Base-by-base conservation (phyloP, 202 grass and related monocot species). In the Panicum virgatum region DNA sequence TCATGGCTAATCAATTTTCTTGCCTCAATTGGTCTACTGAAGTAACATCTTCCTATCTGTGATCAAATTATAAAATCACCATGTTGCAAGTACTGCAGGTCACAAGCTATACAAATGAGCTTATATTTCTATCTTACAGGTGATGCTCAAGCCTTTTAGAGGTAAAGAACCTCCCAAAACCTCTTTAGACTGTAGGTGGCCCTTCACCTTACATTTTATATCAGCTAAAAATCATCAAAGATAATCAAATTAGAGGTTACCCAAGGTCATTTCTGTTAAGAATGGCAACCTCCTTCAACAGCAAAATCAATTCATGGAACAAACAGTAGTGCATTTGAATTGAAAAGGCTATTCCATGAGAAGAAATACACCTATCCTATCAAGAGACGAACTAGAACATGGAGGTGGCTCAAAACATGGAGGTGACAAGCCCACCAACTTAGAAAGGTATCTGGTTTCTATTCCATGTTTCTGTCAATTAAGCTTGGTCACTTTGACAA, bases 11-110 rank as follows among this genome's bases (percentile, higher is more conserved):
- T 71, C 26, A 62, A 44, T 36, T 39, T 39, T 72, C 7, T 75
- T 1, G 1, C 59, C 18, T 48, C 22, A 83, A 26, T 32, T 23
- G 38, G 53, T 32, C 36, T 61, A 34, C 18, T 44, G 40, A 46
- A 36, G 43, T 58, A 66, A 73, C 12, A 73, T 78, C 29, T 79
- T 79, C 50, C 44, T 5, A 67, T 44, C 27, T 26, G 7, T 25
- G 62, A 79, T 13, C 5, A 27, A 66, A n/a, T n/a, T 36, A 64
- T 73, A 78, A 72, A 83, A 78, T 79, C 9, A 48, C 5, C 10
- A 60, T 32, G 37, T 25, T 47, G 9, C 1, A 67, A 65, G 32
- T 37, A 10, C 51, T 47, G 60, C 40, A 45, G 30, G 40, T 30
- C 20, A 80, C 22, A 69, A 56, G 12, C 56, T 50, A 43, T 36